Conservation (phyloP, 257 asterid species). For the Gentiana dahurica region DNA sequence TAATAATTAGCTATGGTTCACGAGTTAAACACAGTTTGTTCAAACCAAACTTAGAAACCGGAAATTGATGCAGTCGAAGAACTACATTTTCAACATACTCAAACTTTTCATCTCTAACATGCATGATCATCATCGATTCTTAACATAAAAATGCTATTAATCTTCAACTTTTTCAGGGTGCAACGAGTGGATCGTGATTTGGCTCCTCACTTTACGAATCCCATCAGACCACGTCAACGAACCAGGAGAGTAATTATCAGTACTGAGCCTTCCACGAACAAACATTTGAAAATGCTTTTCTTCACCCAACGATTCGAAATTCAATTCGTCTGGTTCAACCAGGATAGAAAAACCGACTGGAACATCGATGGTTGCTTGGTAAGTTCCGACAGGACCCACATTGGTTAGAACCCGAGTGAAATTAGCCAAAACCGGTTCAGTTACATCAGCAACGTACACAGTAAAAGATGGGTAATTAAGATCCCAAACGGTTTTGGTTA, state of each 20-base stretch:
- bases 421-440: neutral
- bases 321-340: neutral
- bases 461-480: neutral
- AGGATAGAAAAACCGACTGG: neutral
- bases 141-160: no score
- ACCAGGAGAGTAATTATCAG: neutral
- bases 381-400: neutral
- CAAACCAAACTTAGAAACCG: no score
- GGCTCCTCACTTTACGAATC: neutral
- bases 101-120: no score
- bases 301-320: neutral
- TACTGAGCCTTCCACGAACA: neutral
- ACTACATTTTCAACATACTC: no score
- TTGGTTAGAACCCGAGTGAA: neutral
- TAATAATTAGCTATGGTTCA: no score
- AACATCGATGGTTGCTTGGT: neutral
- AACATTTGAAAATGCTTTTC: neutral
- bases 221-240: neutral
- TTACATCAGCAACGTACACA: neutral
- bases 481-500: neutral
- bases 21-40: no score
- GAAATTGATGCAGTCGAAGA: no score
- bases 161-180: no score
- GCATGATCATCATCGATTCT: no score
- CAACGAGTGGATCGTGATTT: no score